Conservation (phyloP, 2,329 filamentous ascomycete genomes). For the Fusarium sp. region DNA sequence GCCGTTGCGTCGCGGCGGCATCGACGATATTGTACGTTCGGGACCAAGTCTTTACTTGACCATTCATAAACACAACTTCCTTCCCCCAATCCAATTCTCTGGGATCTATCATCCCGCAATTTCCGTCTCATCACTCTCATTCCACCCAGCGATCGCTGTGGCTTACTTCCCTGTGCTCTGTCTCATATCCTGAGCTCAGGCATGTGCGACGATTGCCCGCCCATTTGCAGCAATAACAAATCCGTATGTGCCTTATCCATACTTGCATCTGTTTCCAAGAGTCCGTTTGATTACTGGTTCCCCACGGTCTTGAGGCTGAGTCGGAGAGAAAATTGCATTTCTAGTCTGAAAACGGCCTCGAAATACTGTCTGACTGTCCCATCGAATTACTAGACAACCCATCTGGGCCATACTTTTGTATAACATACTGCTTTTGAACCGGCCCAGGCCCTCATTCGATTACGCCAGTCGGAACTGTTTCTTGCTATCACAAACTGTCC, state of each 20-base stretch:
- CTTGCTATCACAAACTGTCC: slow-evolving; percentile 6
- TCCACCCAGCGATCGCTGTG: slow-evolving; percentile 24
- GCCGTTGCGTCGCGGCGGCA: not conserved
- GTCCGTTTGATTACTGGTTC: slow-evolving; percentile 22
- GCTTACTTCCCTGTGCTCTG: slow-evolving; percentile 23
- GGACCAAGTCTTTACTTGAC: slow-evolving; percentile 12
- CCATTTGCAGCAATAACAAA: slow-evolving; percentile 31
- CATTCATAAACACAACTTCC: slow-evolving; percentile 16
- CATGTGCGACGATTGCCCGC: slow-evolving; percentile 37
- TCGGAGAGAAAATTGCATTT: slow-evolving; percentile 21
- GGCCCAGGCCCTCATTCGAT: slow-evolving; percentile 9
- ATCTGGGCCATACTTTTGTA: slow-evolving; percentile 15
- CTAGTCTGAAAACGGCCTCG: slow-evolving; percentile 12
- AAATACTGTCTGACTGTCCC: slow-evolving; percentile 19
- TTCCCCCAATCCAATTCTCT: not conserved
- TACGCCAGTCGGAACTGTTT: not conserved
- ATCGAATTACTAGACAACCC: slow-evolving; percentile 15
- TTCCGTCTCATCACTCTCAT: slow-evolving; percentile 17
- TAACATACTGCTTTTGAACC: slow-evolving; percentile 25
- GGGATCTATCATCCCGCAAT: slow-evolving; percentile 3
- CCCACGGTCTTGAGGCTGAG: slow-evolving; percentile 30
- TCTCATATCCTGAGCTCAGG: slow-evolving; percentile 28
- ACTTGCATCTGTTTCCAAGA: slow-evolving; percentile 19
- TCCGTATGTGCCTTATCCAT: slow-evolving; percentile 25
- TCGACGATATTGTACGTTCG: slow-evolving; percentile 14